Percentiles rank a stretch among this genome's conserved stretches.
These are phyloP conservation scores for Solanum tarijense DNA, from an alignment of 257 asterid species.

Conservation along the genomic window DNA sequence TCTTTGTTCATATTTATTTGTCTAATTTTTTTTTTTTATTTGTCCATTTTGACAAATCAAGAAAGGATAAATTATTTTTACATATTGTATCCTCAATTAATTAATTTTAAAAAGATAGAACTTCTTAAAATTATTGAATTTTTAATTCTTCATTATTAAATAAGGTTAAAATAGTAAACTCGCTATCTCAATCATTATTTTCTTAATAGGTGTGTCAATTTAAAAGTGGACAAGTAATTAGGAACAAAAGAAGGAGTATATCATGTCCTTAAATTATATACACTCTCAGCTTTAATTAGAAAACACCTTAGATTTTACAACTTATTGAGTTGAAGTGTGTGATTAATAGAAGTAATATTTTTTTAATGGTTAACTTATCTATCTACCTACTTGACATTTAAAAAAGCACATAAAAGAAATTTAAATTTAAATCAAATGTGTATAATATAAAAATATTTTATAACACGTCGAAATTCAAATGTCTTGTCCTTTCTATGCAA, in stretches of 20 bases:
- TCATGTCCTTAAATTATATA: neutral
- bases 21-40: accelerated
- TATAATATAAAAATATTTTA: neutral
- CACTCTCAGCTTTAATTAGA: neutral
- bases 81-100: accelerated
- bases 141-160: too few species aligned
- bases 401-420: neutral
- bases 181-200: too few species aligned
- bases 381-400: neutral
- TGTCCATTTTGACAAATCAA: too few species aligned
- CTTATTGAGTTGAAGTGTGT: neutral
- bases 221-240: too few species aligned
- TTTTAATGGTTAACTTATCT: neutral
- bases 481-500: neutral
- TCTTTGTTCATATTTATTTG: too few species aligned
- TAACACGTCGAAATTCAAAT: neutral
- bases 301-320: neutral
- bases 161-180: too few species aligned
- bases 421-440: neutral
- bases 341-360: too few species aligned
- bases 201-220: too few species aligned
- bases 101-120: too few species aligned
- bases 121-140: too few species aligned
- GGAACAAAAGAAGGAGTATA: accelerated
- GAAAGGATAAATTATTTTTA: too few species aligned